Percentiles rank a stretch among this genome's conserved stretches.
phyloP scores from a whole-genome alignment of 208 protist genomes.

The Balamuthia mandrillaris region DNA sequence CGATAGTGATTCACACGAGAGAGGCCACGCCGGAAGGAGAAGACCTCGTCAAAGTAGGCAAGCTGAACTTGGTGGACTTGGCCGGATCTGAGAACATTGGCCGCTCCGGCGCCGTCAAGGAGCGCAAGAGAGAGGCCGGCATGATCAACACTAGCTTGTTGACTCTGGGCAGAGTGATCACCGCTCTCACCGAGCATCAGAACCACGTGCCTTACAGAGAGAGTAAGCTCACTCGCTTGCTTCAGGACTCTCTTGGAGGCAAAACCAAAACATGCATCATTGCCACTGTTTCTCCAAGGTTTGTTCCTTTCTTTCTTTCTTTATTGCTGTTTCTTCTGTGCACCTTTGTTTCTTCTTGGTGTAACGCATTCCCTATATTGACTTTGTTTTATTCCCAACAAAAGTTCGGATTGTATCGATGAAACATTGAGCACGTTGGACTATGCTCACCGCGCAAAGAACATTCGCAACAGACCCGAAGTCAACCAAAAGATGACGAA shows the following conservation, averaged over 20 bases:
- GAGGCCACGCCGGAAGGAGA: background rate
- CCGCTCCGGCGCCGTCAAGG: constrained; percentile 83
- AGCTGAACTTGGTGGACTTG: constrained; percentile 88
- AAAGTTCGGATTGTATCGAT: background rate
- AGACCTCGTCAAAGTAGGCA: background rate
- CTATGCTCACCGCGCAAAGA: constrained; percentile 75
- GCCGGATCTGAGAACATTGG: constrained; percentile 91
- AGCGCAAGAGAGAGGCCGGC: constrained; percentile 81
- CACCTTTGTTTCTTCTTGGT: too few relatives aligned
- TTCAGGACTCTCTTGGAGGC: constrained; percentile 66
- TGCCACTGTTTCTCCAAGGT: constrained; percentile 68
- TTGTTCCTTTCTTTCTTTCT: too few relatives aligned
- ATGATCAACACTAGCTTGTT: constrained; percentile 94
- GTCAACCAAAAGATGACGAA: constrained; percentile 64
- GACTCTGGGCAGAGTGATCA: constrained; percentile 76
- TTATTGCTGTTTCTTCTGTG: too few relatives aligned
- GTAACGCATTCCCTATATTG: too few relatives aligned
- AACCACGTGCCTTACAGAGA: constrained; percentile 71
- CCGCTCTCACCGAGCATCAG: constrained; percentile 53
- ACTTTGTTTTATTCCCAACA: too few relatives aligned
- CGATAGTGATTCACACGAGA: constrained; percentile 56
- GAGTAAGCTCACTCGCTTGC: constrained; percentile 72
- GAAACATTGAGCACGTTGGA: constrained; percentile 61
- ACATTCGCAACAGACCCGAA: constrained; percentile 67
- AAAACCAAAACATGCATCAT: constrained; percentile 69